Evolutionary conservation across 2,329 filamentous ascomycete genomes (phyloP).

Genomic region (Fonsecaea multimorphosa): DNA sequence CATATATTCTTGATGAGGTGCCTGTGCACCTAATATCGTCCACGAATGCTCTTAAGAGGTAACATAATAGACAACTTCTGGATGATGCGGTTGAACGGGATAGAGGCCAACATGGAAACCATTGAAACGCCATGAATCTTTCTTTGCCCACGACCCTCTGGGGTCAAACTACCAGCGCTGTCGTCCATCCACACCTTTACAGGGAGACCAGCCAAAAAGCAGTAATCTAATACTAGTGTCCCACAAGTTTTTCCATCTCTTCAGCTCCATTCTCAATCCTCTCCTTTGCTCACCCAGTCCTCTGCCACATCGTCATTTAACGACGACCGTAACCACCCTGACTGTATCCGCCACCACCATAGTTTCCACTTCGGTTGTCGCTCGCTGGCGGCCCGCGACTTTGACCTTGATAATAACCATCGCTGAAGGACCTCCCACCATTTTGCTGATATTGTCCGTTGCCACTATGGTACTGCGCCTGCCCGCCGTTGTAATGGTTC

Average conservation of each 20-base stretch:
- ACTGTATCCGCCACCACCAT: slow-evolving; percentile 30
- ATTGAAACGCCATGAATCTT: neutral
- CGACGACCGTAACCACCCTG: slow-evolving; percentile 33
- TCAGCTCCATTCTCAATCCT: neutral
- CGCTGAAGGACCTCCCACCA: slow-evolving; percentile 28
- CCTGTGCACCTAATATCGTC: too few species aligned
- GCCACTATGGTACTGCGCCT: slow-evolving; percentile 40
- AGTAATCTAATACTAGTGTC: neutral
- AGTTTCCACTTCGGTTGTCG: slow-evolving; percentile 30
- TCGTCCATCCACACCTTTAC: neutral
- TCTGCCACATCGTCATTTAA: slow-evolving; percentile 7
- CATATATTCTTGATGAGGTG: too few species aligned
- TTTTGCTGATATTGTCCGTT: slow-evolving; percentile 33
- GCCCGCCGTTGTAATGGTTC: slow-evolving; percentile 41
- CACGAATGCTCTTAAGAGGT: too few species aligned
- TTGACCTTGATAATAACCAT: slow-evolving; percentile 34
- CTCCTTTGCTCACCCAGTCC: neutral
- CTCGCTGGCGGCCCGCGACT: slow-evolving; percentile 24
- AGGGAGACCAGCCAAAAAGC: neutral
- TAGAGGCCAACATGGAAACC: neutral
- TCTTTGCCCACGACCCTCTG: neutral
- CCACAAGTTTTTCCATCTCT: neutral
- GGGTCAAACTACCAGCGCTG: neutral
- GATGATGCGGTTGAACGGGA: too few species aligned
- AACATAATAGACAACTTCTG: too few species aligned